Percentiles rank a stretch among this genome's conserved stretches.
phyloP scores from a whole-genome alignment of 768 basidiomycete genomes.

The Trametes coccinea region DNA sequence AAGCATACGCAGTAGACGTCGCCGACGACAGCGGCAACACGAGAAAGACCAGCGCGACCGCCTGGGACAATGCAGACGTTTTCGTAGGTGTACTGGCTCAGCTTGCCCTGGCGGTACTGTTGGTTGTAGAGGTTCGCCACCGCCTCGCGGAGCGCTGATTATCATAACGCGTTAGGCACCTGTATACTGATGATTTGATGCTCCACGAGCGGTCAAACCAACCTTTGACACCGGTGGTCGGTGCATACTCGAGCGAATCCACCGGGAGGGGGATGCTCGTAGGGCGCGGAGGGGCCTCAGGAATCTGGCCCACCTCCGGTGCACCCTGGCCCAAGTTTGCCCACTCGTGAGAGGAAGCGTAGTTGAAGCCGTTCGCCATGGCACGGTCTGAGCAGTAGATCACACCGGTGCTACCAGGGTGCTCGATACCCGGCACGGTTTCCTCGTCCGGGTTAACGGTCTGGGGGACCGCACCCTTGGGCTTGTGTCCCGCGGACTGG shows the following conservation, averaged over 20 bases:
- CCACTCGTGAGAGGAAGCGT: conserved; percentile 78
- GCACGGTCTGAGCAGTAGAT: conserved; percentile 93
- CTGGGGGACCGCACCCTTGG: conserved; percentile 65
- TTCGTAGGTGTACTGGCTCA: conserved; percentile 85
- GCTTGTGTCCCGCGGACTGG: conserved; percentile 65
- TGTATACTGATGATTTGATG: neutral
- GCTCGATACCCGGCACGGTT: conserved; percentile 85
- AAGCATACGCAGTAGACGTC: conserved; percentile 67
- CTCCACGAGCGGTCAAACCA: conserved; percentile 7
- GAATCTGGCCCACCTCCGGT: conserved; percentile 85
- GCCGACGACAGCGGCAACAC: conserved; percentile 89
- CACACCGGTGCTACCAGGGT: conserved; percentile 64
- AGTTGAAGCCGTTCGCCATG: conserved; percentile 92
- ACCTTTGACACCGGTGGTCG: conserved; percentile 91
- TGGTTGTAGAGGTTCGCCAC: conserved; percentile 90
- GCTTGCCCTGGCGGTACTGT: conserved; percentile 79
- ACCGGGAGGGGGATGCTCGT: conserved; percentile 61
- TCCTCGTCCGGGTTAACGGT: conserved; percentile 83
- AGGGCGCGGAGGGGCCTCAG: conserved; percentile 68
- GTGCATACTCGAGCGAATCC: conserved; percentile 87
- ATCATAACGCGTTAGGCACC: conserved; percentile 9
- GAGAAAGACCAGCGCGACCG: conserved; percentile 85
- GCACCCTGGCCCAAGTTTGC: conserved; percentile 91
- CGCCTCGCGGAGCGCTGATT: conserved; percentile 75
- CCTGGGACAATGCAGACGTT: conserved; percentile 96